Conservation (phyloP, 352 stramenopile species). For the Phytophthora pseudosyringae region DNA sequence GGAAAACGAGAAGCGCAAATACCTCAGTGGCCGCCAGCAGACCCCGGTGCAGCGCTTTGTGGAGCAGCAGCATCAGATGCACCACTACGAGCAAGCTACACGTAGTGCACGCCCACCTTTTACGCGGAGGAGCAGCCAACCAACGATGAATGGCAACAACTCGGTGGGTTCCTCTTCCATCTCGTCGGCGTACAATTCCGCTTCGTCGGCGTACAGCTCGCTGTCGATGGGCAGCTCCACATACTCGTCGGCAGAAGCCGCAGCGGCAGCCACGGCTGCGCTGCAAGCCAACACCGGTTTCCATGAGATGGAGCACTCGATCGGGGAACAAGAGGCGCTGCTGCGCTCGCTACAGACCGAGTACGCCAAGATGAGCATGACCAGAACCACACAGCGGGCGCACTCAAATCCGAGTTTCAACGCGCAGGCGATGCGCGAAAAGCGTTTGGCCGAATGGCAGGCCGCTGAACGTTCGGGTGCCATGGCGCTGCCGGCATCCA, state of each 20-base stretch:
- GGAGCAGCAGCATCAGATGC: slow-evolving; percentile 29
- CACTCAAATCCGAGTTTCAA: slow-evolving; percentile 29
- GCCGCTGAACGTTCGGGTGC: slow-evolving; percentile 11
- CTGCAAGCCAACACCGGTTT: slow-evolving; percentile 39
- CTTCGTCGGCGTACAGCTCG: slow-evolving; percentile 29
- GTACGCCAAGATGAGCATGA: slow-evolving; percentile 37
- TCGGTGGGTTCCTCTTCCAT: slow-evolving; percentile 30
- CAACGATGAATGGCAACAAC: slow-evolving; percentile 20
- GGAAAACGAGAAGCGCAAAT: slow-evolving; percentile 49
- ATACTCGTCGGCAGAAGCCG: slow-evolving; percentile 33
- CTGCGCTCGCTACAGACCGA: slow-evolving; percentile 51
- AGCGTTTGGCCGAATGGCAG: slow-evolving; percentile 30
- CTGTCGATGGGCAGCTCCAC: slow-evolving; percentile 31
- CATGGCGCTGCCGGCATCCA: slow-evolving; percentile 8
- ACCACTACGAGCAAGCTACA: slow-evolving; percentile 26
- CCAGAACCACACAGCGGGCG: slow-evolving; percentile 10
- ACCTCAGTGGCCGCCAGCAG: slow-evolving; percentile 26
- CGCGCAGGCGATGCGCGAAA: slow-evolving; percentile 29
- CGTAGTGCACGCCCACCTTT: slow-evolving; percentile 20
- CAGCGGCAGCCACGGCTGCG: slow-evolving; percentile 29
- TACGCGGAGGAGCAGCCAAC: slow-evolving; percentile 36
- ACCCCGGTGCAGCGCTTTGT: slow-evolving; percentile 22
- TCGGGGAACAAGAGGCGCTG: slow-evolving; percentile 58
- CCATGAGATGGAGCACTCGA: slow-evolving; percentile 59
- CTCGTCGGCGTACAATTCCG: slow-evolving; percentile 25